phyloP scores from a whole-genome alignment of 2,329 filamentous ascomycete genomes.

The Trichoderma polysporum region DNA sequence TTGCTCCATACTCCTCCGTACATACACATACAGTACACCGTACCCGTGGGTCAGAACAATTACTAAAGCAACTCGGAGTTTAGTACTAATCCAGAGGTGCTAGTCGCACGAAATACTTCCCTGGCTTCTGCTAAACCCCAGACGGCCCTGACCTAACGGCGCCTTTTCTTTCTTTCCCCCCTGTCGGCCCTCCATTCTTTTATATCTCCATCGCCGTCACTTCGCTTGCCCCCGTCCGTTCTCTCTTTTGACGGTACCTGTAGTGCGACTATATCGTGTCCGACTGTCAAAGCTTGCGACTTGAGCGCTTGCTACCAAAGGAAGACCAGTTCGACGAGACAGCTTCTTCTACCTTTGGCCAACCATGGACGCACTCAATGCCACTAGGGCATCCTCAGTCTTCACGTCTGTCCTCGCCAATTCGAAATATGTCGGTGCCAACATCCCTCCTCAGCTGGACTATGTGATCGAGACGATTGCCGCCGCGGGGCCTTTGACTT shows the following conservation, averaged over 20 bases:
- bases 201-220: constrained; percentile 18
- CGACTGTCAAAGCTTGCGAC: background rate
- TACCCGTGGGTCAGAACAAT: constrained; percentile 7
- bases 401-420: constrained; percentile 69
- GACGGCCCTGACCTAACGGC: constrained; percentile 12
- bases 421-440: constrained; percentile 50
- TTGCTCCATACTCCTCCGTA: background rate
- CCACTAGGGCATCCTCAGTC: constrained; percentile 64
- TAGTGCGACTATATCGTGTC: constrained; percentile 9
- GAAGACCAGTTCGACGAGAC: background rate
- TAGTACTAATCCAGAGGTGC: background rate
- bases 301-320: no score
- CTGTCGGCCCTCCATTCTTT: constrained; percentile 8
- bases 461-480: constrained; percentile 55
- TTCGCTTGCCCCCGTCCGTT: constrained; percentile 15
- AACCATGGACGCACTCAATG: constrained; percentile 47
- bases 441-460: constrained; percentile 56
- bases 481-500: constrained; percentile 59
- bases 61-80: constrained; percentile 1
- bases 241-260: constrained; percentile 3
- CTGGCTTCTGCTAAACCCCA: constrained; percentile 18
- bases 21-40: background rate
- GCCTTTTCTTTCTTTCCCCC: constrained; percentile 3
- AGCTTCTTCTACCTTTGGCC: background rate
- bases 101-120: background rate